Percentiles rank a stretch among this genome's conserved stretches.
These are phyloP conservation scores for Fusarium newnesense DNA, from an alignment of 2,329 filamentous ascomycete species.

Conservation along the genomic window DNA sequence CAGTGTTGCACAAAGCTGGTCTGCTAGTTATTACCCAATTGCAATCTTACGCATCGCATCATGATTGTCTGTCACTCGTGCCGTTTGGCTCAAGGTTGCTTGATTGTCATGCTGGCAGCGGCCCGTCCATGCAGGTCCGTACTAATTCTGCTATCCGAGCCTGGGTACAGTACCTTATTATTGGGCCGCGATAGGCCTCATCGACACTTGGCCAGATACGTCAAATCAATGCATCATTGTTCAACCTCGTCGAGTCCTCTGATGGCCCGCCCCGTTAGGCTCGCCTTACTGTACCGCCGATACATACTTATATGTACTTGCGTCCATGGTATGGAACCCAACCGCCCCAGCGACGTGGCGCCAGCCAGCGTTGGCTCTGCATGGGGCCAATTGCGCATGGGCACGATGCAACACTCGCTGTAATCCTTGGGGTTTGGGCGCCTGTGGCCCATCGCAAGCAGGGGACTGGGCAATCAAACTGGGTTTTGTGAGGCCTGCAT, in stretches of 20 bases:
- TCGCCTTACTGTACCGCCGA: conserved; percentile 30
- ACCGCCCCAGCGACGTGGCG: conserved; percentile 47
- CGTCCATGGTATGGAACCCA: conserved; percentile 37
- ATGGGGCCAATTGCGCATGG: conserved; percentile 46
- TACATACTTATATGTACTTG: background rate
- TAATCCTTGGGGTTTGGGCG: conserved; percentile 37
- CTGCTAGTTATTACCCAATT: background rate
- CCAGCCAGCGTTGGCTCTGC: conserved; percentile 37
- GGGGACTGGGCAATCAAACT: conserved; percentile 37
- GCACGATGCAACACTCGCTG: conserved; percentile 41
- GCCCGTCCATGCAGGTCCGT: conserved; percentile 40
- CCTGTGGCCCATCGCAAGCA: conserved; percentile 36
- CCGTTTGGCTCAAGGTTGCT: conserved; percentile 23
- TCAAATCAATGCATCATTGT: conserved; percentile 26
- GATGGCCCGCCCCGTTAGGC: conserved; percentile 31
- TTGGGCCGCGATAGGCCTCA: conserved; percentile 47
- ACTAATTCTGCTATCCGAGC: conserved; percentile 20
- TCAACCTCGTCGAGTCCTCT: conserved; percentile 30
- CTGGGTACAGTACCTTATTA: conserved; percentile 17
- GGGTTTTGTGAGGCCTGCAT: conserved; percentile 41
- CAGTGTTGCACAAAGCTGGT: background rate
- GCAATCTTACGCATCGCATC: conserved; percentile 9
- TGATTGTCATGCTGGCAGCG: conserved; percentile 35
- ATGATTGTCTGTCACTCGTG: conserved; percentile 12
- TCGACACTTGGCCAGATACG: conserved; percentile 20